Evolutionary conservation across 305 asterid genomes (phyloP).

Genomic region (Nicotiana rustica): DNA sequence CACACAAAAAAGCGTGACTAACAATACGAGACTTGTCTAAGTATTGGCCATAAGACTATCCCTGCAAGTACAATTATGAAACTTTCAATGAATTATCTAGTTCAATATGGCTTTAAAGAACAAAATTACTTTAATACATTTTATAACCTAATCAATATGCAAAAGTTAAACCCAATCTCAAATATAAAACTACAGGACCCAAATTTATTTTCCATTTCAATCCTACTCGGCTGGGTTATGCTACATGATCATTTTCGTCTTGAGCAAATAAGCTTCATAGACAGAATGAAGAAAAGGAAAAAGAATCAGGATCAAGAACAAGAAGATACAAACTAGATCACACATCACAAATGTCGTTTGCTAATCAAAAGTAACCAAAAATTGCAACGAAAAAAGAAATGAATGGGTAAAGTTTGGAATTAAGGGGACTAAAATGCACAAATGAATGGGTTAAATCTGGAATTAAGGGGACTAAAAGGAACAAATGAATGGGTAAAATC

Average conservation of each 20-base stretch:
- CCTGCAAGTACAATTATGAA: too few relatives aligned
- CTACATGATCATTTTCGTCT: not conserved
- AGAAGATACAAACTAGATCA: not conserved
- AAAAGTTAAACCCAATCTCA: not conserved
- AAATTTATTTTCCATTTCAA: not conserved
- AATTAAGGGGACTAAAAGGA: conserved; percentile 1
- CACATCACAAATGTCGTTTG: conserved; percentile 6
- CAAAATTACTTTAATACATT: too few relatives aligned
- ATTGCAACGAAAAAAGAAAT: not conserved
- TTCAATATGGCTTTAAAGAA: too few relatives aligned
- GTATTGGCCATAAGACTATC: too few relatives aligned
- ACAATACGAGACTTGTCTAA: too few relatives aligned
- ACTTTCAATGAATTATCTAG: too few relatives aligned
- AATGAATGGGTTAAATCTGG: conserved; percentile 2
- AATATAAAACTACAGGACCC: not conserved
- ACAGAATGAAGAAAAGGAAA: conserved; percentile 2
- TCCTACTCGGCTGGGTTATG: not conserved
- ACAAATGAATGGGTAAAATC: conserved; percentile 19
- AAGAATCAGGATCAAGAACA: conserved; percentile 15
- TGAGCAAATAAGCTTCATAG: not conserved
- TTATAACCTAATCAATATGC: too few relatives aligned
- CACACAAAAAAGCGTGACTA: too few relatives aligned
- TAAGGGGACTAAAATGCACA: conserved; percentile 4
- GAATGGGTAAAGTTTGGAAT: conserved; percentile 22
- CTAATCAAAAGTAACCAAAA: conserved; percentile 24